Conservation (phyloP, 2,329 filamentous ascomycete genomes). For the Xylariaceae sp. region DNA sequence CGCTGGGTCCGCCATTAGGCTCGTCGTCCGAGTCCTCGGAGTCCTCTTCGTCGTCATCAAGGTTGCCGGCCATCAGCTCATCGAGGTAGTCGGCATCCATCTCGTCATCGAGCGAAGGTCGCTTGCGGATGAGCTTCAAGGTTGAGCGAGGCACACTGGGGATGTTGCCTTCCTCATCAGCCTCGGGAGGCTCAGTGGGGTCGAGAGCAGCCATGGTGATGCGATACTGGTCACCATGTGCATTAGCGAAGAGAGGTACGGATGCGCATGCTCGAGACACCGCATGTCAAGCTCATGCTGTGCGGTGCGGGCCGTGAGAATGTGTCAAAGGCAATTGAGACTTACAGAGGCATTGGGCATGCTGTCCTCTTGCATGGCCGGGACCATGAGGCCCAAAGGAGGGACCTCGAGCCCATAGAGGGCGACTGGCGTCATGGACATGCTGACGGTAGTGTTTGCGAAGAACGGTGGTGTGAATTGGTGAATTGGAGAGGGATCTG, state of each 20-base stretch:
- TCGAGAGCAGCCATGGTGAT: slow-evolving; percentile 99
- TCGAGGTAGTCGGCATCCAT: slow-evolving; percentile 64
- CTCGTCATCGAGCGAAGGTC: slow-evolving; percentile 57
- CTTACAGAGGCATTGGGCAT: slow-evolving; percentile 76
- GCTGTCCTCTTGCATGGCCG: slow-evolving; percentile 61
- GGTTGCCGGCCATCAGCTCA: slow-evolving; percentile 47
- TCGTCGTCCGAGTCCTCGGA: slow-evolving; percentile 59
- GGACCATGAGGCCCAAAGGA: slow-evolving; percentile 75
- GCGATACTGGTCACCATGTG: slow-evolving; percentile 63
- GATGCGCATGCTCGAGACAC: too few species aligned
- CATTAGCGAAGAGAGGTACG: slow-evolving; percentile 25
- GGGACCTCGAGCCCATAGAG: slow-evolving; percentile 92
- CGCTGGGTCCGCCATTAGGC: slow-evolving; percentile 83
- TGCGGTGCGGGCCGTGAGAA: neutral
- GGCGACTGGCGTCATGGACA: slow-evolving; percentile 65
- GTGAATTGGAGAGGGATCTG: too few species aligned
- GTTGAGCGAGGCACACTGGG: slow-evolving; percentile 71
- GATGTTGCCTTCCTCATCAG: slow-evolving; percentile 58
- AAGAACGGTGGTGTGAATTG: slow-evolving; percentile 1
- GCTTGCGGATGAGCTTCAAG: slow-evolving; percentile 81
- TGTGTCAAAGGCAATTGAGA: neutral
- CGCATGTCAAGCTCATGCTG: too few species aligned
- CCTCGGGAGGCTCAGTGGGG: slow-evolving; percentile 71
- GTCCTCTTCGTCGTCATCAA: slow-evolving; percentile 49
- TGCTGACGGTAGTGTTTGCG: slow-evolving; percentile 28